Base-by-base conservation (phyloP, 129 eudicot genomes). In the Sambucus nigra region DNA sequence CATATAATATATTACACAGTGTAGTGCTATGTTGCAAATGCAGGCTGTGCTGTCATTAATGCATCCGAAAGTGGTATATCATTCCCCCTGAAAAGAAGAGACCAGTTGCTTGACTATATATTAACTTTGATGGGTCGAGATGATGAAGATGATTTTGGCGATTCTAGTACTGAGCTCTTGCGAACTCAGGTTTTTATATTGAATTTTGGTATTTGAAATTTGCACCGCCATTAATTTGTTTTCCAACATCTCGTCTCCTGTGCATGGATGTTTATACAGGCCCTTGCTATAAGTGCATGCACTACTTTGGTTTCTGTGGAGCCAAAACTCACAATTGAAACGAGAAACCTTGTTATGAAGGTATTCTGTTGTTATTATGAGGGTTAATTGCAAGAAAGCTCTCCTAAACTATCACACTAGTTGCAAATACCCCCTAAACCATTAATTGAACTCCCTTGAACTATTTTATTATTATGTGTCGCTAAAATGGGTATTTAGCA, bases 271-370 rank as follows among this genome's bases (percentile, higher is more conserved):
- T 52, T 38, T 11, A 6, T 71, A 42, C 69, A 92, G 99, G 89
- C 84, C 60, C 95, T 92, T 72, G 99, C 99, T 69, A 60, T 92
- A 67, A 86, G 87, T 67, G 99, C 99, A 46, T 92, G 99, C 80
- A 86, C 99, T 55, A 92, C 99, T 66, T 69, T 92, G 63, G 99
- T 92, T 29, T 92, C 96, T 14, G 99, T 92, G 82, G 99, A 92
- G 68, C 99, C 99, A 47, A 92, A 82, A 73, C 61, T 92, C 64
- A 86, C 99, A 28, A 77, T 59, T 60, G 99, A 92, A 47, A 92
- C 94, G 19, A 71, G 99, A 38, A 92, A 92, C 70, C 79, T 67
- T 60, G 87, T 92, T 65, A 65, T 92, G 82, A 92, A 86, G 99
- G 99, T 92, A 40, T 51, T 39, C 23, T 51, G 61, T 50, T 15